Evolutionary conservation across 441 rosid genomes (phyloP), one percentile per base, ranked within the genome.

Genomic region (Populus hybrid): DNA sequence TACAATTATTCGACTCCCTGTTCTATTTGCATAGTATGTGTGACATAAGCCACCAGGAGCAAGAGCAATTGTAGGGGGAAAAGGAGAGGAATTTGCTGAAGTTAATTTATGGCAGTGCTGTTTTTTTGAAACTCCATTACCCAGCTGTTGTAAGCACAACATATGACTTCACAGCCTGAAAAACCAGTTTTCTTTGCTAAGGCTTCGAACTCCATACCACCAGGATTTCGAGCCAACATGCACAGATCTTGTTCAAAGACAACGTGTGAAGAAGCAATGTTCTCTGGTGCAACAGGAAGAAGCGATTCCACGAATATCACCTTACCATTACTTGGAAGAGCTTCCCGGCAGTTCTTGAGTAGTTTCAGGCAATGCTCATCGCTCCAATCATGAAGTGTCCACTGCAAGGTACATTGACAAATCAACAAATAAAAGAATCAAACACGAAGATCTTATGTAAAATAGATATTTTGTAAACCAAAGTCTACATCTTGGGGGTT

Each of bases 371-470:
- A 90, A 72, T 86, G 88, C 24, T 86, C 89, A n/a, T 93, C 93
- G 26, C 88, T 89, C 97, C 97, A 93, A 21, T 86, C 94, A 26
- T 91, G 98, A 16, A 88, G 85, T 65, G 91, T 91, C 93, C 96
- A 88, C 96, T 93, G 76, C 34, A 69, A 73, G 9, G 28, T 61
- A 24, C 61, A 34, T 59, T 18, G 21, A 6, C 3, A 63, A 46
- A 11, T 38, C 7, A 50, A 40, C 21, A 5, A 7, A 21, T 10
- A 36, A 28, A 66, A 24, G 12, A 66, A 66, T 66, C 32, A 66
- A 66, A 9, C 19, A 46, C 57, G 10, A 46, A 14, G 5, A 46
- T 12, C 57, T 46, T 14, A 46, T 4, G 57, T 12, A 46, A 46
- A 46, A 46, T 46, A 46, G 57, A 46, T 12, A 46, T 46, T 46